Conservation (phyloP, 2,329 filamentous ascomycete genomes). For the Aureobasidium sp. region DNA sequence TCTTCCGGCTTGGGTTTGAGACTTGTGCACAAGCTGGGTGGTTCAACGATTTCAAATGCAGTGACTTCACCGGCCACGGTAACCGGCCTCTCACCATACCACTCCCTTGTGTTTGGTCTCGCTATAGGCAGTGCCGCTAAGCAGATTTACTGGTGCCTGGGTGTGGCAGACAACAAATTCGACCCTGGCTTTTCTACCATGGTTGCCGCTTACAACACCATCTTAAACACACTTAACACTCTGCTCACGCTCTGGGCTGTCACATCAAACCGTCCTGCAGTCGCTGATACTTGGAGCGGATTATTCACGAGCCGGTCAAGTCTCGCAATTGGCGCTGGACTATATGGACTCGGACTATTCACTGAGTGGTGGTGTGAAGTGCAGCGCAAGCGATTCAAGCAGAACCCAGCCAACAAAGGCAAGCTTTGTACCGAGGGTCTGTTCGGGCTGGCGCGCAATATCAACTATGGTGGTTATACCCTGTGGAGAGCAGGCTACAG, state of each 20-base stretch:
- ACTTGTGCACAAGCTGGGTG: conserved; percentile 12
- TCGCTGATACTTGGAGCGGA: conserved; percentile 6
- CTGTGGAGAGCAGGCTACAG: conserved; percentile 20
- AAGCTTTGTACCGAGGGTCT: conserved; percentile 20
- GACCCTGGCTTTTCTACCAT: conserved; percentile 13
- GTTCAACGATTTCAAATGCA: conserved; percentile 2
- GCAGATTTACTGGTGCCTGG: conserved; percentile 22
- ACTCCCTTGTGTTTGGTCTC: conserved; percentile 18
- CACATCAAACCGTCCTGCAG: conserved; percentile 15
- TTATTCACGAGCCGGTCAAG: conserved; percentile 10
- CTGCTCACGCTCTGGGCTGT: conserved; percentile 17
- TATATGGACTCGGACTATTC: conserved; percentile 18
- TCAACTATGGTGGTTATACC: conserved; percentile 23
- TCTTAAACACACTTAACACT: conserved; percentile 19
- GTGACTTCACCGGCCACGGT: conserved; percentile 3
- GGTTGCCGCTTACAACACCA: conserved; percentile 19
- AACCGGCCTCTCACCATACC: conserved; percentile 18
- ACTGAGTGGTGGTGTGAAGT: conserved; percentile 21
- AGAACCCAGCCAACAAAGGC: conserved; percentile 17
- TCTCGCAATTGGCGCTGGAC: conserved; percentile 14
- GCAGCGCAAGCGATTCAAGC: conserved; percentile 21
- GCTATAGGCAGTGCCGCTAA: conserved; percentile 18
- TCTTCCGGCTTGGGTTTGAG: conserved; percentile 11
- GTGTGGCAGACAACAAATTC: conserved; percentile 17
- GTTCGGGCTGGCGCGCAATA: conserved; percentile 19